phyloP scores from a whole-genome alignment of 1,284 basidiomycete species.

The Malassezia yamatoensis region DNA sequence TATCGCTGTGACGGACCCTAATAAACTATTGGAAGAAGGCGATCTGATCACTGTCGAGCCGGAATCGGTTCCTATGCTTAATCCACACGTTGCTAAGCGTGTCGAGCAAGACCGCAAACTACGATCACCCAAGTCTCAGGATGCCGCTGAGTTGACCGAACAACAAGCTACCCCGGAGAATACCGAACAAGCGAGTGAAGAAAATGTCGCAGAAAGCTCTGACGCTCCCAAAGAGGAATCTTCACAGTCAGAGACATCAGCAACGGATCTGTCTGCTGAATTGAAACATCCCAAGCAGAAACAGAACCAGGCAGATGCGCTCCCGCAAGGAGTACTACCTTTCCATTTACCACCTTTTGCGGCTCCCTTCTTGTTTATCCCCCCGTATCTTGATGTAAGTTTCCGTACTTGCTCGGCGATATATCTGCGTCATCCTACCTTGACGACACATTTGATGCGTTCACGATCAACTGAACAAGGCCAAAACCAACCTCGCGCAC shows the following conservation, averaged over 20 bases:
- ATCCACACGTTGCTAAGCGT: constrained; percentile 26
- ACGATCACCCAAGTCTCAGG: background rate
- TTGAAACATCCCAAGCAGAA: background rate
- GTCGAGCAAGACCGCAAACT: constrained; percentile 19
- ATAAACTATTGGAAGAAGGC: constrained; percentile 81
- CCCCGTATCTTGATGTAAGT: constrained; percentile 82
- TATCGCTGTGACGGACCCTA: constrained; percentile 66
- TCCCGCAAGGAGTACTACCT: constrained; percentile 34
- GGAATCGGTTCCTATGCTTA: constrained; percentile 61
- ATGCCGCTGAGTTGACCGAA: background rate
- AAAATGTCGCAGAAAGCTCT: background rate
- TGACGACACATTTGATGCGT: constrained; percentile 56
- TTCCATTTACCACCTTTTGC: constrained; percentile 81
- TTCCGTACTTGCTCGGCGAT: constrained; percentile 84
- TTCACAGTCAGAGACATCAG: background rate
- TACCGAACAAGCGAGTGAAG: background rate
- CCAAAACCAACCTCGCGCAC: constrained; percentile 21
- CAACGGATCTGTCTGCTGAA: background rate
- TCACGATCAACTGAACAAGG: constrained; percentile 55
- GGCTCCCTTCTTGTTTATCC: constrained; percentile 84
- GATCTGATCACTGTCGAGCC: constrained; percentile 88
- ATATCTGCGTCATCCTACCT: constrained; percentile 90
- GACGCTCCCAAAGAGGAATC: background rate
- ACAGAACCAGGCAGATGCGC: constrained; percentile 18
- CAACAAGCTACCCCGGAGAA: background rate